Base-by-base conservation (phyloP, 2,329 filamentous ascomycete species). In the Purpureocillium lavendulum region DNA sequence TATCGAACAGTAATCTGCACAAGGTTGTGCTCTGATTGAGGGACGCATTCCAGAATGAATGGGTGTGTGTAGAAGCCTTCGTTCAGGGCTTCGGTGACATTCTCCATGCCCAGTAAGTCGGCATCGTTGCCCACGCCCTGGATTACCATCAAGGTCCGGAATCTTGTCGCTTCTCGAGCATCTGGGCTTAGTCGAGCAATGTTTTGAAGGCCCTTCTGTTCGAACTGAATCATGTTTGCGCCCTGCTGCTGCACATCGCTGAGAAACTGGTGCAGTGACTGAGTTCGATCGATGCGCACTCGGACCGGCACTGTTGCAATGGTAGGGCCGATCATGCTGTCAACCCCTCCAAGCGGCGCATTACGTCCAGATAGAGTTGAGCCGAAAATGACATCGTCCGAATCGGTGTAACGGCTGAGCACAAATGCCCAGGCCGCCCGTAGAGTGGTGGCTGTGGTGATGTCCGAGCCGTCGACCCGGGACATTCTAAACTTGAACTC, bases 301-400 rank as follows among this genome's bases (percentile, higher is more conserved):
- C 53, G 45, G 2, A 57, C 34, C 9, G 58, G 58, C 1, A 61
- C 46, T 4, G 55, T 58, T 9, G 52, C 49, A 21, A 62, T 55
- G 1, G 54, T 53, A 7, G 59, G 56, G 1, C 55, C 59, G 4
- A 49, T 40, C 7, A 60, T 52, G 2, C 45, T 39, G 4, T 52
- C 49, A 1, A 62, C 48, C 3, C 51, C 53, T 2, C 35, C 30
- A 3, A 62, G 36, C 3, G 49, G 43, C 3, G 53, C 49, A 9
- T 54, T 46, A 1, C 58, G 51, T 8, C 59, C 59, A 1, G 54
- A 54, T 2, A 56, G 39, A 1, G 53, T 52, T 5, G 44, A 45
- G 3, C 55, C 56, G 33, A 59, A 59, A 1, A 50, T 29, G 1
- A 59, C 44, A 38, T 53, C 51, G 8, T 43, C 37, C 4, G 39